These are phyloP conservation scores for Saturnispora zaruensis DNA, from an alignment of 805 yeast species.

Conservation along the genomic window DNA sequence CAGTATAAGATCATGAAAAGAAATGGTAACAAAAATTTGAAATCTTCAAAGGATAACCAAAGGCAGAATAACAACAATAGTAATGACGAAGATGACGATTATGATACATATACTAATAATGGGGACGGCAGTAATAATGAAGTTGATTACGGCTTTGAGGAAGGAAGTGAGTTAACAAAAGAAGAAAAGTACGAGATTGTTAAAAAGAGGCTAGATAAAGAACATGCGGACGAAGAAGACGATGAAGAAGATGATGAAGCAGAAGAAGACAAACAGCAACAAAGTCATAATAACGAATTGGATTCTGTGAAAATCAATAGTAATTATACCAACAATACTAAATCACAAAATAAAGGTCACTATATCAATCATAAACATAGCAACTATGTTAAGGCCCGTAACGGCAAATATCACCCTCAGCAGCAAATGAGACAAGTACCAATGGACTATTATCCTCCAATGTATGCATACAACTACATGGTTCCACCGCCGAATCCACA, in stretches of 20 bases:
- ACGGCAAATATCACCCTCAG: not conserved
- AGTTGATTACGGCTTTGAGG: conserved; percentile 7
- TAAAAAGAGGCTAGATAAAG: conserved; percentile 29
- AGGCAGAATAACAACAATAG: not conserved
- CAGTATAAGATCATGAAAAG: conserved; percentile 3
- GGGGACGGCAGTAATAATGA: not conserved
- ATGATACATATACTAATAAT: conserved; percentile 11
- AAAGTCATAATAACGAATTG: conserved; percentile 8
- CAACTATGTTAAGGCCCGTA: not conserved
- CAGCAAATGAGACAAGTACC: conserved; percentile 1
- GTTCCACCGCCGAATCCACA: not conserved
- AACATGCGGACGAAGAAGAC: conserved; percentile 23
- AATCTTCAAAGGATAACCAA: not conserved
- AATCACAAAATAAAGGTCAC: conserved; percentile 1
- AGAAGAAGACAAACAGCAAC: conserved; percentile 20
- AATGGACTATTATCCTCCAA: conserved; percentile 3
- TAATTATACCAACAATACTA: not conserved
- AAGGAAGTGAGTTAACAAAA: conserved; percentile 28
- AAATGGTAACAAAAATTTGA: conserved; percentile 7
- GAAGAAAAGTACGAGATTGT: conserved; percentile 36
- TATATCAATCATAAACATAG: not conserved
- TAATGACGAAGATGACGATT: not conserved
- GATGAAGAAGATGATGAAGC: conserved; percentile 20
- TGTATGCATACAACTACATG: not conserved
- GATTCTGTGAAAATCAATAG: not conserved